These are phyloP conservation scores for Rhynchosporium agropyri DNA, from an alignment of 2,329 filamentous ascomycete genomes.

Conservation along the genomic window DNA sequence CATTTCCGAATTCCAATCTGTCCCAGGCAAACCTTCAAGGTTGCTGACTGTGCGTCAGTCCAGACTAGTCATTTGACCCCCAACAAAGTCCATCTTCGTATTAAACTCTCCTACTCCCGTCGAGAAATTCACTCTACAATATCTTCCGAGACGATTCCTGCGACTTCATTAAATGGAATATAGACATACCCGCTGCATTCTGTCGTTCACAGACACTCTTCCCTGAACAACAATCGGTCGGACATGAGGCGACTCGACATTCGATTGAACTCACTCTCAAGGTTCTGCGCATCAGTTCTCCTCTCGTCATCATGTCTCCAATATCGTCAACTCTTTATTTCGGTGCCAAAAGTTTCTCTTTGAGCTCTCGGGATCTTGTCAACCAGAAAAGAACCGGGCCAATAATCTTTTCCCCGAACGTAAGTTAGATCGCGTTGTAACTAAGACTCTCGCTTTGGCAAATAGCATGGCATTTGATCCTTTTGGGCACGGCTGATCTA, in stretches of 20 bases:
- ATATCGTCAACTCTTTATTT: not conserved
- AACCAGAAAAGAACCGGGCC: not conserved
- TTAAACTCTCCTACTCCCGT: slow-evolving; percentile 4
- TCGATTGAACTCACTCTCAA: not conserved
- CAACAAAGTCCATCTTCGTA: not conserved
- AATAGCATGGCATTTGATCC: too few relatives aligned
- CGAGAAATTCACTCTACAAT: not conserved
- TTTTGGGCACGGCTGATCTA: not conserved
- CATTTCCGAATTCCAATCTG: not conserved
- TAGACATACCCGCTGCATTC: not conserved
- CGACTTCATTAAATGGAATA: not conserved
- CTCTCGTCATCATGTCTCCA: not conserved
- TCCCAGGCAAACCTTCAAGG: slow-evolving; percentile 4
- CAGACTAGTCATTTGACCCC: not conserved
- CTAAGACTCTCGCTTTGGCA: not conserved
- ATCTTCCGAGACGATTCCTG: not conserved
- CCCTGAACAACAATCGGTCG: not conserved
- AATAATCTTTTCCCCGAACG: not conserved
- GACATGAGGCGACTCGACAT: not conserved
- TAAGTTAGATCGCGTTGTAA: not conserved
- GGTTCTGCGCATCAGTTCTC: too few relatives aligned
- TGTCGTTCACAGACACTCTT: too few relatives aligned
- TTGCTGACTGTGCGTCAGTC: not conserved
- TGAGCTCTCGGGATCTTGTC: not conserved
- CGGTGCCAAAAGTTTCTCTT: not conserved